Percentiles rank a stretch among this genome's conserved stretches.
Conservation (phyloP, 2,329 filamentous ascomycete genomes). For the Beauveria pseudobassiana region DNA sequence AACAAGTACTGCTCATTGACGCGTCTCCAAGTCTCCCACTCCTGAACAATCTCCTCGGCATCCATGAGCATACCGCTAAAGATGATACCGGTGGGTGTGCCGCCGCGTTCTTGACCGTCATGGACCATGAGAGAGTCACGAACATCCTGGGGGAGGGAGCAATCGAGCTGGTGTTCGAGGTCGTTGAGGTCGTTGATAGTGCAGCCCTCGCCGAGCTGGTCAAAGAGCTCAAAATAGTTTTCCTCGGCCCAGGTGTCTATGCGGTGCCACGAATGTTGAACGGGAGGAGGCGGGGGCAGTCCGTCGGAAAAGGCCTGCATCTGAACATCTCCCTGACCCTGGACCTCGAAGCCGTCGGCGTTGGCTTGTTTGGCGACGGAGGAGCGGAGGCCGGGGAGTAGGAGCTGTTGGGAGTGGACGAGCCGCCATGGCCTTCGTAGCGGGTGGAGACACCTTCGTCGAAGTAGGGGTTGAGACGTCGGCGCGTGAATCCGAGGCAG, state of each 20-base stretch:
- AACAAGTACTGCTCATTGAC: slow-evolving; percentile 86
- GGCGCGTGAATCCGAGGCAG: slow-evolving; percentile 78
- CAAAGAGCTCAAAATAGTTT: slow-evolving; percentile 88
- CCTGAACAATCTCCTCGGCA: slow-evolving; percentile 95
- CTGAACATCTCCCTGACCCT: slow-evolving; percentile 74
- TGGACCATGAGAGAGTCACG: slow-evolving; percentile 86
- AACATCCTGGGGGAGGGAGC: slow-evolving; percentile 85
- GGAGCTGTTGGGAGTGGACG: slow-evolving; percentile 54
- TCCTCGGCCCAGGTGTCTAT: slow-evolving; percentile 93
- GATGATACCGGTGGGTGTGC: slow-evolving; percentile 82
- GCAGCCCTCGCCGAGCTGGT: slow-evolving; percentile 87
- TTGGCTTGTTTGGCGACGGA: slow-evolving; percentile 58
- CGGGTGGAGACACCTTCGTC: slow-evolving; percentile 57
- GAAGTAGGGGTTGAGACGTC: slow-evolving; percentile 73
- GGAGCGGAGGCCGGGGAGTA: slow-evolving; percentile 88
- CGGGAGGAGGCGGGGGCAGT: slow-evolving; percentile 79
- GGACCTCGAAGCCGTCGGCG: slow-evolving; percentile 60
- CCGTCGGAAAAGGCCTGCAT: slow-evolving; percentile 96
- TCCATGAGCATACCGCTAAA: slow-evolving; percentile 94
- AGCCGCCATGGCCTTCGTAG: slow-evolving; percentile 38
- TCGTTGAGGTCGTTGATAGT: slow-evolving; percentile 95
- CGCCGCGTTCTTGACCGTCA: slow-evolving; percentile 94
- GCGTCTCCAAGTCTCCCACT: slow-evolving; percentile 93
- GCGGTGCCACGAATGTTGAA: slow-evolving; percentile 83
- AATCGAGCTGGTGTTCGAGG: slow-evolving; percentile 90